A percentile compares a stretch with the other conserved stretches of the same genome.
phyloP scores from a whole-genome alignment of 176 grass and related monocot species.

The maize (Zea mays) region Zm-B73-REFERENCE-NAM-5.0 NC_050096.1:67937001-67937500 shows the following conservation, averaged over 20 bases:
- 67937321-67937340: constrained; percentile 66
- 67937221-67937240: constrained; percentile 92
- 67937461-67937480: constrained; percentile 14
- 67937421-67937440: constrained; percentile 19
- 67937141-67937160: constrained; percentile 45
- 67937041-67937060: constrained; percentile 87
- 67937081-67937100: constrained; percentile 45
- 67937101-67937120: constrained; percentile 56
- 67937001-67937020: constrained; percentile 71
- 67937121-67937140: constrained; percentile 91
- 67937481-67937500: constrained; percentile 67
- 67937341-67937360: constrained; percentile 74
- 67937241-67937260: constrained; percentile 19
- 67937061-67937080: constrained; percentile 59
- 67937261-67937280: constrained; percentile 19
- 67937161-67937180: constrained; percentile 43
- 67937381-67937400: constrained; percentile 76
- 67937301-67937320: constrained; percentile 49
- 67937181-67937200: constrained; percentile 89
- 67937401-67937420: constrained; percentile 45
- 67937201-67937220: constrained; percentile 88
- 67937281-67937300: constrained; percentile 32
- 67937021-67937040: constrained; percentile 57
- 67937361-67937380: constrained; percentile 88
- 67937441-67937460: constrained; percentile 29